Percentiles rank a stretch among this genome's conserved stretches.
These are phyloP conservation scores for Trypanosoma theileri DNA, from an alignment of 208 protist genomes.

Conservation along the genomic window DNA sequence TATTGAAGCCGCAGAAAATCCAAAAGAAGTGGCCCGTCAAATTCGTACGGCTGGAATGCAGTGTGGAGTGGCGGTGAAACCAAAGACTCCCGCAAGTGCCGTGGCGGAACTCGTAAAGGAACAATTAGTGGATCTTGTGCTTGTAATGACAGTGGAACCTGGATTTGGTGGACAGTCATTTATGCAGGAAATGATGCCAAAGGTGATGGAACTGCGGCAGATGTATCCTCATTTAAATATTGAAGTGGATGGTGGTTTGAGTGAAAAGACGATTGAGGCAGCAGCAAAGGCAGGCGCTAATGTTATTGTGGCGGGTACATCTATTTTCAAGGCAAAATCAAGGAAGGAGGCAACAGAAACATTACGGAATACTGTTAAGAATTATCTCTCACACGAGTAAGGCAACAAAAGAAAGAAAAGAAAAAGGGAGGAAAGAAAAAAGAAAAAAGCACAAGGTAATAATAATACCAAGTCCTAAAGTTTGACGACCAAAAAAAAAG, in stretches of 20 bases:
- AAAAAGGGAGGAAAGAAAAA: constrained; percentile 12
- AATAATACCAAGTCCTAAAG: not conserved
- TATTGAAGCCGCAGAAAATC: constrained; percentile 87
- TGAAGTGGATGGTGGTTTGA: constrained; percentile 98
- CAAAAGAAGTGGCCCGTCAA: constrained; percentile 48
- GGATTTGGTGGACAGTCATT: constrained; percentile 99
- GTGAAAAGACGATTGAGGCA: constrained; percentile 89
- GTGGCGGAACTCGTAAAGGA: constrained; percentile 63
- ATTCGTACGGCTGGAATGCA: constrained; percentile 85
- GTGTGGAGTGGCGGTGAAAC: constrained; percentile 97
- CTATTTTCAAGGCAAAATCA: constrained; percentile 89
- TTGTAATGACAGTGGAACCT: constrained; percentile 99
- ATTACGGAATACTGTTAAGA: constrained; percentile 47
- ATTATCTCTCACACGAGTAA: constrained; percentile 21
- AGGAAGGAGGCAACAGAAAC: constrained; percentile 47
- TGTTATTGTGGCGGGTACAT: constrained; percentile 98
- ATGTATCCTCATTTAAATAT: constrained; percentile 94
- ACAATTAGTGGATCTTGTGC: constrained; percentile 95
- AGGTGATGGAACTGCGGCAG: constrained; percentile 91
- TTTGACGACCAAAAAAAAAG: not conserved
- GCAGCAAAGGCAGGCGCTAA: constrained; percentile 97
- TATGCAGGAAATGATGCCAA: constrained; percentile 96
- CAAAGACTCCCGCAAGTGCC: constrained; percentile 84
- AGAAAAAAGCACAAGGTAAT: not conserved
- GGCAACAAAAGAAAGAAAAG: not conserved